These are phyloP conservation scores for Trametes cingulata DNA, from an alignment of 768 basidiomycete genomes.

Conservation along the genomic window DNA sequence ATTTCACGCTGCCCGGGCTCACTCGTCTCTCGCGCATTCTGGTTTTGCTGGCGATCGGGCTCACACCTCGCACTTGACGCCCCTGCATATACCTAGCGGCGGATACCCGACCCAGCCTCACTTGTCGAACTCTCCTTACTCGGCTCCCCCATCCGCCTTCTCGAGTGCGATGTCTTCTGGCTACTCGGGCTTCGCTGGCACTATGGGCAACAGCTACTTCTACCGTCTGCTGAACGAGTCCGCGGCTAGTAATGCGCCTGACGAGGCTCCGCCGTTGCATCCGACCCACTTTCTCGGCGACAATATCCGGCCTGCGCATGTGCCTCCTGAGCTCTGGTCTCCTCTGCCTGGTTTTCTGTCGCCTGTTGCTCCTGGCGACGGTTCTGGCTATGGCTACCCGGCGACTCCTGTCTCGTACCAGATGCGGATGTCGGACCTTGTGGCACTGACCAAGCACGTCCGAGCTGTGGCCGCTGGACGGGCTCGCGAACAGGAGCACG, in stretches of 20 bases:
- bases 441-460: slow-evolving; percentile 15
- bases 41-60: not conserved
- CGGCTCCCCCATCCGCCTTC: not conserved
- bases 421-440: slow-evolving; percentile 19
- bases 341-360: not conserved
- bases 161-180: not conserved
- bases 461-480: slow-evolving; percentile 1
- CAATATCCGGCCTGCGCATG: not conserved
- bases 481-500: too few relatives aligned
- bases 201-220: not conserved
- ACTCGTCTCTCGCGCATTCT: not conserved
- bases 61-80: not conserved
- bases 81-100: not conserved
- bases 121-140: not conserved
- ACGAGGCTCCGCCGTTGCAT: slow-evolving; percentile 5
- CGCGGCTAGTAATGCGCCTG: not conserved
- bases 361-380: not conserved
- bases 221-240: not conserved
- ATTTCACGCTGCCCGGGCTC: not conserved
- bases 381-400: not conserved
- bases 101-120: not conserved
- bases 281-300: not conserved
- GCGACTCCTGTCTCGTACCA: slow-evolving; percentile 21
- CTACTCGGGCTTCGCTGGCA: not conserved
- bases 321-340: not conserved